Evolutionary conservation across 1,139 yeast genomes (phyloP).

Genomic region (Suhomyces chickasaworum): DNA sequence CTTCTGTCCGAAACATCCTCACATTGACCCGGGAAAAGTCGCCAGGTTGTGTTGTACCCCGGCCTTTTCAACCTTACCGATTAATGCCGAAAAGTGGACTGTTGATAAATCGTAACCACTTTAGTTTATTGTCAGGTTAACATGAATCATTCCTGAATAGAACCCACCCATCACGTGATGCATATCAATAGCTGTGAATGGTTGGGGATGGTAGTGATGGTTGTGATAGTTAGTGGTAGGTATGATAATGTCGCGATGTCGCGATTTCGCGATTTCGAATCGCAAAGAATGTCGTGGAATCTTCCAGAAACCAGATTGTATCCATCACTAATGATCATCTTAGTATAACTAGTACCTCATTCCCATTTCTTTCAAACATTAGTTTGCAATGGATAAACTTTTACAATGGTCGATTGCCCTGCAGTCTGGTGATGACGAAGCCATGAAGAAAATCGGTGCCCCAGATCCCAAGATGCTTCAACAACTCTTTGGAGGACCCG

Average conservation of each 20-base stretch:
- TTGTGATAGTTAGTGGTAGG: too few species aligned
- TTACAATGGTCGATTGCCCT: conserved; percentile 90
- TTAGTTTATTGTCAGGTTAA: not conserved
- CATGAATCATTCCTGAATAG: too few species aligned
- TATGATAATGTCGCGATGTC: not conserved
- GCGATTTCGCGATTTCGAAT: not conserved
- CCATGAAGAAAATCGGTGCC: conserved; percentile 57
- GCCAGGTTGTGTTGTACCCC: too few species aligned
- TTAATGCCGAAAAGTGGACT: not conserved
- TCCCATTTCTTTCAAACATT: not conserved
- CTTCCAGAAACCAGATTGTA: conserved; percentile 11
- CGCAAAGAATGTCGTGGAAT: conserved; percentile 13
- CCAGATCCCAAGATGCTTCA: conserved; percentile 80
- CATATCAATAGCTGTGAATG: too few species aligned
- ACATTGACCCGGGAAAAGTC: not conserved
- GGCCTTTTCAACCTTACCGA: too few species aligned
- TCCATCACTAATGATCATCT: not conserved
- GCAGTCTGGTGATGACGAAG: conserved; percentile 67
- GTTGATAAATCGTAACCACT: not conserved
- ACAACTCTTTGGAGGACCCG: conserved; percentile 80
- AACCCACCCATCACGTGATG: too few species aligned
- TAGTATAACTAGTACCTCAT: not conserved
- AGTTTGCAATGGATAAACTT: conserved; percentile 70
- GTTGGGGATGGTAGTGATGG: too few species aligned
- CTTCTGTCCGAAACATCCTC: not conserved